Conservation (phyloP, 176 grass and related monocot species). For the Pontederia crassipes region DNA sequence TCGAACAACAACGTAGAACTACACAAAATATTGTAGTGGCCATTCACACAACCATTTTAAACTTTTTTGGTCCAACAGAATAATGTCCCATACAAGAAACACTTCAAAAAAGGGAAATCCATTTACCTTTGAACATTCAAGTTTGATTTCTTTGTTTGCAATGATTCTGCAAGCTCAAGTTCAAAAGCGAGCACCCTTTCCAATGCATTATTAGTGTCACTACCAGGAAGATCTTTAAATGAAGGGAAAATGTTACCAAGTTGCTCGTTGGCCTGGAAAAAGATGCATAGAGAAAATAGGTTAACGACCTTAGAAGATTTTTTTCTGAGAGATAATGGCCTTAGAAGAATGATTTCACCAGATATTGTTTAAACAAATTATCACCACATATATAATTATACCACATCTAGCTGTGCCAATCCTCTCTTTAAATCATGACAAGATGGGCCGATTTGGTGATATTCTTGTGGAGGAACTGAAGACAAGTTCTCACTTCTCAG, state of each 20-base stretch:
- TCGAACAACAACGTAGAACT: too few species aligned
- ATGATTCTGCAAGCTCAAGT: constrained; percentile 75
- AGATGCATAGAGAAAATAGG: background rate
- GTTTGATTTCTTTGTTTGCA: constrained; percentile 66
- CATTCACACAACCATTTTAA: too few species aligned
- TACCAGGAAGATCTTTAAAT: constrained; percentile 82
- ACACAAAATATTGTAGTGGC: too few species aligned
- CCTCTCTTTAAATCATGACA: constrained; percentile 61
- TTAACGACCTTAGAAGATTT: constrained; percentile 8
- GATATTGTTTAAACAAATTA: background rate
- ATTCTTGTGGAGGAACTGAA: constrained; percentile 55
- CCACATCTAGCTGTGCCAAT: constrained; percentile 82
- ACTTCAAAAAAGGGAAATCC: background rate
- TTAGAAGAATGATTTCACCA: background rate
- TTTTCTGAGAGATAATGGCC: background rate
- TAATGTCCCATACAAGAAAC: too few species aligned
- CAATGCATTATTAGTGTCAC: constrained; percentile 53
- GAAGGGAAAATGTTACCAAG: constrained; percentile 61
- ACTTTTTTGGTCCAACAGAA: too few species aligned
- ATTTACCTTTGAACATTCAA: constrained; percentile 70
- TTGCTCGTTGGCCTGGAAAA: constrained; percentile 84
- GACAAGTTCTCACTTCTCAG: constrained; percentile 68
- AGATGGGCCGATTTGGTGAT: constrained; percentile 53
- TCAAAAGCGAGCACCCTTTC: constrained; percentile 93
- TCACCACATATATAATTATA: constrained; percentile 11